Conservation (phyloP, 768 basidiomycete genomes). For the Collybia sp. region DNA sequence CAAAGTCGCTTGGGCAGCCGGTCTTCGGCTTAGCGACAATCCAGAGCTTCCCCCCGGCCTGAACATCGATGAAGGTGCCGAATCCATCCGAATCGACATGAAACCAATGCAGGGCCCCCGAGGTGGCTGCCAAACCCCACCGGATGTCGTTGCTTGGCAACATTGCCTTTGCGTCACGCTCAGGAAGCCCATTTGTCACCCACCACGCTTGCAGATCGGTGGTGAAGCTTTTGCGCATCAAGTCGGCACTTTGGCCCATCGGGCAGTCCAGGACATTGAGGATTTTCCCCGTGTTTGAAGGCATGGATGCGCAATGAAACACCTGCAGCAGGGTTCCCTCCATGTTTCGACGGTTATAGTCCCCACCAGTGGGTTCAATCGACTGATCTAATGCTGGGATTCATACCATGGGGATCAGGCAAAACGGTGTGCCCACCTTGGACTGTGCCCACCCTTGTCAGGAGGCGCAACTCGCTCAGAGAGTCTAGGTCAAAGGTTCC, state of each 20-base stretch:
- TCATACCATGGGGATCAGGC: not conserved
- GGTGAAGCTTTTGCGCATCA: not conserved
- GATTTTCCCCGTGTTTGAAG: not conserved
- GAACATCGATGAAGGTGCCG: conserved; percentile 6
- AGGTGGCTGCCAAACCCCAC: conserved; percentile 11
- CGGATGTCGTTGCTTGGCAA: conserved; percentile 8
- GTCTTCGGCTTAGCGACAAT: conserved; percentile 4
- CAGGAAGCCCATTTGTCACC: not conserved
- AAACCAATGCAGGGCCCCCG: conserved; percentile 5
- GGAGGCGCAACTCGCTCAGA: not conserved
- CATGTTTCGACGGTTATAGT: not conserved
- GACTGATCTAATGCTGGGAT: not conserved
- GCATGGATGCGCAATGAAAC: not conserved
- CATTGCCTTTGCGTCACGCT: not conserved
- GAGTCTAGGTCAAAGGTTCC: not conserved
- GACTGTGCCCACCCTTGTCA: not conserved
- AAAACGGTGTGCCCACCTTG: not conserved
- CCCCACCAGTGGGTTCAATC: not conserved
- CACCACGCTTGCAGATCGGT: not conserved
- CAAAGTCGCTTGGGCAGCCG: not conserved
- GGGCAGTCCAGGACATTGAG: conserved; percentile 1
- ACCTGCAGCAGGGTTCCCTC: not conserved
- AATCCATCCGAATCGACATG: conserved; percentile 14
- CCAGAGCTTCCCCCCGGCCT: conserved; percentile 10
- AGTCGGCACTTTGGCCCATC: not conserved